Conservation (phyloP, 2,329 filamentous ascomycete species). For the Pseudocercospora musae region DNA sequence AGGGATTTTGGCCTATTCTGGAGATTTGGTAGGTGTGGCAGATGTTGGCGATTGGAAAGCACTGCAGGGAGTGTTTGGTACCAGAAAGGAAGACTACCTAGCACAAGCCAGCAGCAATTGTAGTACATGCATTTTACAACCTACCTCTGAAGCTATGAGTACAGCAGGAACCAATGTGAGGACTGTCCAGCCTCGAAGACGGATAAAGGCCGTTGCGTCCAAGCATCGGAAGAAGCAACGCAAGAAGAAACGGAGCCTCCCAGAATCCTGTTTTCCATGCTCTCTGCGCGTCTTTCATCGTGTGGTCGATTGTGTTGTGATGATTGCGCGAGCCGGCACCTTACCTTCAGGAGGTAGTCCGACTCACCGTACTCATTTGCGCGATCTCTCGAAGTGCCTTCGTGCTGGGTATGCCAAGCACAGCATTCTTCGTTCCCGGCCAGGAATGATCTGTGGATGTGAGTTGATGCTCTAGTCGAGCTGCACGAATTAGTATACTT, state of each 20-base stretch:
- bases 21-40: background rate
- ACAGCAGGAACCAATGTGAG: background rate
- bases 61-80: background rate
- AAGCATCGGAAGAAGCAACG: background rate
- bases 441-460: slow-evolving; percentile 8
- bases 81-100: background rate
- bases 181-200: background rate
- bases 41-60: too few relatives aligned
- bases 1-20: background rate
- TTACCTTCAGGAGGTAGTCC: slow-evolving; percentile 40
- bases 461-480: slow-evolving; percentile 16
- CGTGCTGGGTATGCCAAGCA: slow-evolving; percentile 10
- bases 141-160: slow-evolving; percentile 1
- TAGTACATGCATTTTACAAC: slow-evolving; percentile 2
- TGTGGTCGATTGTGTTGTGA: slow-evolving; percentile 13
- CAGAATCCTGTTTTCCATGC: slow-evolving; percentile 7
- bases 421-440: slow-evolving; percentile 3
- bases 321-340: slow-evolving; percentile 30
- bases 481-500: slow-evolving; percentile 27
- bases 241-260: slow-evolving; percentile 26
- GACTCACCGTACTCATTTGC: slow-evolving; percentile 34
- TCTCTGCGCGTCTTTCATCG: slow-evolving; percentile 7
- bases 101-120: background rate
- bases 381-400: slow-evolving; percentile 8
- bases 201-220: background rate